Base-by-base conservation (phyloP, 805 yeast species). In the Martiniozyma abietophila region DNA sequence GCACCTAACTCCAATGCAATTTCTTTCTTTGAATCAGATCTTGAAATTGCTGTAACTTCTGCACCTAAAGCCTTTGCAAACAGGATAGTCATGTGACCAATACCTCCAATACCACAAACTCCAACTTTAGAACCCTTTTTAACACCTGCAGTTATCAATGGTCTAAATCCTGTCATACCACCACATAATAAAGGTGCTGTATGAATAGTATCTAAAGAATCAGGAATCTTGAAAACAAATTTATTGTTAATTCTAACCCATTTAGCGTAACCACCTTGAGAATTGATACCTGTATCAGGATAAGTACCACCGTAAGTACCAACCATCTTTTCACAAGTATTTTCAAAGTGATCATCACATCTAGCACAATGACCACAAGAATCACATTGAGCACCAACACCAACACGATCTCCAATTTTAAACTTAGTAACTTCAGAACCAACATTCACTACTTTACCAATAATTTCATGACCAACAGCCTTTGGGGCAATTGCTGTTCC, bases 11-110 rank as follows among this genome's bases (percentile, higher is more conserved):
- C 48, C 17, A 52, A 8, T 12, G 78, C 69, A 38, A 69, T 66
- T 29, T 59, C 68, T 46, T 60, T 67, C 57, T 74, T 74, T 27
- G 65, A 46, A 11, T 54, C 48, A 14, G 65, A 53, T 55, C 80
- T 61, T 12, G 79, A 72, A 46, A 74, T 62, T 4, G 75, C 78
- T 32, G 65, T 61, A 19, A 74, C 79, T 41, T 71, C 66, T 20
- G 77, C 76, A 34, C 79, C 80, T 49, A 74, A 50, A 6, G 78
- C 78, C 43, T 69, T 66, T 25, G 78, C 75, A 39, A 74, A 66
- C 48, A 61, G 52, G 27, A 64, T 49, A n/a, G 67, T 65, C 61
- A 63, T 56, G 45, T 63, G 68, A 15, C 70, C 70, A 47, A 64
- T 58, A 19, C 70, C 70, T 41, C 70, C 70, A 37, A 64, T 55